phyloP scores from a whole-genome alignment of 2,329 filamentous ascomycete genomes.

The Chalaropsis ovoidea region DNA sequence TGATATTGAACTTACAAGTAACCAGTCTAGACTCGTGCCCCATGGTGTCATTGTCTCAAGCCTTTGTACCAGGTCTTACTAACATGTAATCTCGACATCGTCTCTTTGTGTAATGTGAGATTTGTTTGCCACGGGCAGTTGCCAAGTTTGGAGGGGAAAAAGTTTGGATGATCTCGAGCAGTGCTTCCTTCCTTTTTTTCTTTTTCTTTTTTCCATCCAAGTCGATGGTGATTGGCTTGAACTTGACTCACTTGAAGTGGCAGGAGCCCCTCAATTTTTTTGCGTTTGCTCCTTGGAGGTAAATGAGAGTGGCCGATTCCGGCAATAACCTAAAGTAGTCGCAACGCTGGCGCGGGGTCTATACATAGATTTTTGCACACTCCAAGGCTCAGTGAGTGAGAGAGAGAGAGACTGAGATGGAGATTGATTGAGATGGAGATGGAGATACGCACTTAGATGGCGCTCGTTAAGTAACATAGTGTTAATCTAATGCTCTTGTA shows the following conservation, averaged over 20 bases:
- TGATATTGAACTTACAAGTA: not conserved
- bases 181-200: not conserved
- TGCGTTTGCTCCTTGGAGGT: too few species aligned
- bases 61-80: not conserved
- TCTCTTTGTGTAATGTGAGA: constrained; percentile 9
- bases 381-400: too few species aligned
- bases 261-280: not conserved
- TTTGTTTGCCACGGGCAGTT: not conserved
- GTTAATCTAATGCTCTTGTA: not conserved
- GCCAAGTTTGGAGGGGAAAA: not conserved
- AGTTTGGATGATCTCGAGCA: constrained; percentile 3
- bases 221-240: not conserved
- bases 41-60: too few species aligned
- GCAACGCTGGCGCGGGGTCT: too few species aligned
- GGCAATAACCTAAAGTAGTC: not conserved
- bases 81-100: not conserved
- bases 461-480: not conserved
- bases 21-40: not conserved
- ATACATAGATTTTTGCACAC: too few species aligned
- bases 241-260: not conserved
- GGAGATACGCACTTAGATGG: not conserved
- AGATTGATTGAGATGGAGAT: not conserved
- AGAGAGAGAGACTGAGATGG: not conserved
- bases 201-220: not conserved
- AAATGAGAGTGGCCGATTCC: constrained; percentile 4